Evolutionary conservation across 2,329 filamentous ascomycete genomes (phyloP).

Genomic region (Calonectria pseudoturangicola): DNA sequence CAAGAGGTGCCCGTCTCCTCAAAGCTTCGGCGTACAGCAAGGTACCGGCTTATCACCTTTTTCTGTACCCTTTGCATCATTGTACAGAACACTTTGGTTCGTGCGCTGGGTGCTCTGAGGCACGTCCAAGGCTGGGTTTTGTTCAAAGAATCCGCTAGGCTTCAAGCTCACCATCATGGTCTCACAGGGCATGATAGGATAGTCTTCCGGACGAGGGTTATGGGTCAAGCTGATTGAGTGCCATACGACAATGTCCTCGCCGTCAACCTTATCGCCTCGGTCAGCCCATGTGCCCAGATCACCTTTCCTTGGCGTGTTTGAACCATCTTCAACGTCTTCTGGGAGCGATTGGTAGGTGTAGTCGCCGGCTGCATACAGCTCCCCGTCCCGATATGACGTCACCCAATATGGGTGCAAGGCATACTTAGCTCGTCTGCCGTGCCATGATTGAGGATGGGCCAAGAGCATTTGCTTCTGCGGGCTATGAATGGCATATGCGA

Average conservation of each 20-base stretch:
- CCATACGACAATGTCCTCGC: slow-evolving; percentile 37
- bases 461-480: slow-evolving; percentile 33
- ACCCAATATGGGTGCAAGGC: slow-evolving; percentile 36
- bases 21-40: slow-evolving; percentile 31
- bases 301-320: background rate
- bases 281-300: slow-evolving; percentile 27
- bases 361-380: slow-evolving; percentile 37
- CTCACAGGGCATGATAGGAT: slow-evolving; percentile 39
- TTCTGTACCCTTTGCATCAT: background rate
- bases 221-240: slow-evolving; percentile 36
- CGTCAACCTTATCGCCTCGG: slow-evolving; percentile 34
- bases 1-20: background rate
- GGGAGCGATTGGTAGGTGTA: slow-evolving; percentile 39
- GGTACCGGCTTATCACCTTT: background rate
- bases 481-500: slow-evolving; percentile 31
- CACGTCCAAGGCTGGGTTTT: slow-evolving; percentile 37
- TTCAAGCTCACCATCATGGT: slow-evolving; percentile 34
- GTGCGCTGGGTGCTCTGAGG: slow-evolving; percentile 36
- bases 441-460: slow-evolving; percentile 31
- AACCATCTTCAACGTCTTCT: slow-evolving; percentile 17
- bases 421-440: slow-evolving; percentile 32
- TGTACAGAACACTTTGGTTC: slow-evolving; percentile 37
- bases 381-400: slow-evolving; percentile 31
- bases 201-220: slow-evolving; percentile 35
- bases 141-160: slow-evolving; percentile 36